These are phyloP conservation scores for Choanephora cucurbitarum DNA, from an alignment of 371 early-diverging fungal genomes.

Conservation along the genomic window DNA sequence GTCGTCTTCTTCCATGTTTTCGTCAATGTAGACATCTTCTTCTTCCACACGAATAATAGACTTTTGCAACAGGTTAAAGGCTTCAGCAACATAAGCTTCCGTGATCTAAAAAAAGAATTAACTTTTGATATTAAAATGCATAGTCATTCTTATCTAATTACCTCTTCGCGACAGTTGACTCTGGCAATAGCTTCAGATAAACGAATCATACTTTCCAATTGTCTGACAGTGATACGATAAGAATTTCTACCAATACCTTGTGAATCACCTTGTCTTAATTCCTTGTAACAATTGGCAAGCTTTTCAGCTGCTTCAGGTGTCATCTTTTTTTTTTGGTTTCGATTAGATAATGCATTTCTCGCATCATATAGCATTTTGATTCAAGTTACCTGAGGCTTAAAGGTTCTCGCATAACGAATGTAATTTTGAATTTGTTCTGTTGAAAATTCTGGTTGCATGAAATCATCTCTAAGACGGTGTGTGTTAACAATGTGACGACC, in stretches of 20 bases:
- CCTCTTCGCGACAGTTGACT: slow-evolving; percentile 79
- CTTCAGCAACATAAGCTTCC: slow-evolving; percentile 97
- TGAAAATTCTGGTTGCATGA: slow-evolving; percentile 71
- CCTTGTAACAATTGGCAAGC: slow-evolving; percentile 90
- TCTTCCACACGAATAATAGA: slow-evolving; percentile 98
- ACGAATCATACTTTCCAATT: slow-evolving; percentile 99
- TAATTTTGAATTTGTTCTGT: slow-evolving; percentile 83
- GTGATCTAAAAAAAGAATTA: slow-evolving; percentile 85
- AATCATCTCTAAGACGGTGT: slow-evolving; percentile 80
- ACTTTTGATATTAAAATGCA: slow-evolving; percentile 8
- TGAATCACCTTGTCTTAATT: slow-evolving; percentile 82
- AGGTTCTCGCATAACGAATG: slow-evolving; percentile 87
- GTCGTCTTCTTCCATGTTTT: slow-evolving; percentile 56
- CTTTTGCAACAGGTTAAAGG: slow-evolving; percentile 96
- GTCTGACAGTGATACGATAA: slow-evolving; percentile 99
- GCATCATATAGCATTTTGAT: too few relatives aligned
- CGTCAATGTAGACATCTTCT: slow-evolving; percentile 77
- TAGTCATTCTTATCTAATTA: slow-evolving; percentile 63
- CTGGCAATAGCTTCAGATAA: slow-evolving; percentile 99
- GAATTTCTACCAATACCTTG: slow-evolving; percentile 75
- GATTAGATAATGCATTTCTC: too few relatives aligned
- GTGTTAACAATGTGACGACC: slow-evolving; percentile 96
- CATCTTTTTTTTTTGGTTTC: slow-evolving; percentile 48
- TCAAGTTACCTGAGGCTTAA: slow-evolving; percentile 82
- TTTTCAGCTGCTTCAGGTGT: slow-evolving; percentile 86